Conservation (phyloP, 768 basidiomycete genomes). For the Tricholoma bakamatsutake region DNA sequence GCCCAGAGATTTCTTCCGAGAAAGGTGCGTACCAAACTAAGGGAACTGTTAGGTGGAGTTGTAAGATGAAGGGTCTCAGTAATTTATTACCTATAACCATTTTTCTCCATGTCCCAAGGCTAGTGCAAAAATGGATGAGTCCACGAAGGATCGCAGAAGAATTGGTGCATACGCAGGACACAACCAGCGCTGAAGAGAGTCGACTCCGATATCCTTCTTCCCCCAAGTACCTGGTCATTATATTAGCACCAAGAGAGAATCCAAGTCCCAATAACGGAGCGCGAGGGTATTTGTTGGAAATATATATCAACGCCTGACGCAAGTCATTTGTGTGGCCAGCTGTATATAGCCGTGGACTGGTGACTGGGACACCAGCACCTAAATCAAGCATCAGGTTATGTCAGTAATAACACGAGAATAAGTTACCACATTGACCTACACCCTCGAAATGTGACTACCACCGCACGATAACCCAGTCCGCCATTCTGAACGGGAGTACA, state of each 20-base stretch:
- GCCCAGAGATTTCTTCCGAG: slow-evolving; percentile 49
- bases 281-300: slow-evolving; percentile 52
- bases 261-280: slow-evolving; percentile 72
- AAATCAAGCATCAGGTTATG: slow-evolving; percentile 4
- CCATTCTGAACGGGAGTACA: slow-evolving; percentile 56
- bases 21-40: slow-evolving; percentile 39
- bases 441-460: slow-evolving; percentile 75
- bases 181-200: slow-evolving; percentile 44
- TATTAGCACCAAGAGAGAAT: slow-evolving; percentile 80
- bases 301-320: slow-evolving; percentile 59
- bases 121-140: slow-evolving; percentile 5
- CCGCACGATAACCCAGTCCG: slow-evolving; percentile 71
- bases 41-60: background rate
- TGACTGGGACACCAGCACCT: slow-evolving; percentile 71
- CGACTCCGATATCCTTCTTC: slow-evolving; percentile 59
- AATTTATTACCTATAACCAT: slow-evolving; percentile 22
- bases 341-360: slow-evolving; percentile 63
- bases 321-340: slow-evolving; percentile 75
- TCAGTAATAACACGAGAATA: no score
- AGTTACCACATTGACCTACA: slow-evolving; percentile 40
- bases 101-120: slow-evolving; percentile 31
- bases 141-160: no score
- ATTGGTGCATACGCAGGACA: slow-evolving; percentile 49
- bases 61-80: slow-evolving; percentile 16
- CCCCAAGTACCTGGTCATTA: slow-evolving; percentile 70